phyloP scores from a whole-genome alignment of 225 moss, liverwort and hornwort genomes.

The Sphagnum tenellum region DNA sequence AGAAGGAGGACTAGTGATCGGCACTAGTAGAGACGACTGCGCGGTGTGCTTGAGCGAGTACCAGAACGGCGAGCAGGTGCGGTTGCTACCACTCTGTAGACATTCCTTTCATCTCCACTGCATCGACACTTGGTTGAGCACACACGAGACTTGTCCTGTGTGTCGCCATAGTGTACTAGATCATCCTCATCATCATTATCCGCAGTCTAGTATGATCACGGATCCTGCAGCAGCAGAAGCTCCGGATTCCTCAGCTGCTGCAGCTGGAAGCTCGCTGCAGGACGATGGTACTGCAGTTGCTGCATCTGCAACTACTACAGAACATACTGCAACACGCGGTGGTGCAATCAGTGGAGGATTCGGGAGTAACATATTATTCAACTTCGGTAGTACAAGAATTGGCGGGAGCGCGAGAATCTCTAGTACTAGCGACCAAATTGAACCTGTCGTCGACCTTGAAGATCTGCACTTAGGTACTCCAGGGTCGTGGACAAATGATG shows the following conservation, averaged over 20 bases:
- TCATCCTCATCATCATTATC: too few relatives aligned
- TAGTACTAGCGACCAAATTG: too few relatives aligned
- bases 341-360: conserved; percentile 10
- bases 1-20: background rate
- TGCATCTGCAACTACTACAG: background rate
- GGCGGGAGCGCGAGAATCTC: conserved; percentile 8
- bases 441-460: too few relatives aligned
- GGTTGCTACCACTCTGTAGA: conserved; percentile 60
- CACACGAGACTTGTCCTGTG: conserved; percentile 73
- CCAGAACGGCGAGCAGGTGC: conserved; percentile 41
- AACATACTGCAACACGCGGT: background rate
- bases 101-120: conserved; percentile 71
- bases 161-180: conserved; percentile 38
- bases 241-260: background rate
- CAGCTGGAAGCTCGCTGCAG: background rate
- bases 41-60: conserved; percentile 71
- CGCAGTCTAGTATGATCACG: too few relatives aligned
- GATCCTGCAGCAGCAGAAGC: background rate
- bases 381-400: conserved; percentile 33
- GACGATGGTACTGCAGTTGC: background rate
- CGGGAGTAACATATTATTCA: conserved; percentile 20
- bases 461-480: too few relatives aligned
- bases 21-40: conserved; percentile 44
- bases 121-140: conserved; percentile 67
- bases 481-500: too few relatives aligned